Evolutionary conservation across 805 yeast species (phyloP), one percentile per base, ranked within the genome.

Genomic region (Candida sakaeoensis): DNA sequence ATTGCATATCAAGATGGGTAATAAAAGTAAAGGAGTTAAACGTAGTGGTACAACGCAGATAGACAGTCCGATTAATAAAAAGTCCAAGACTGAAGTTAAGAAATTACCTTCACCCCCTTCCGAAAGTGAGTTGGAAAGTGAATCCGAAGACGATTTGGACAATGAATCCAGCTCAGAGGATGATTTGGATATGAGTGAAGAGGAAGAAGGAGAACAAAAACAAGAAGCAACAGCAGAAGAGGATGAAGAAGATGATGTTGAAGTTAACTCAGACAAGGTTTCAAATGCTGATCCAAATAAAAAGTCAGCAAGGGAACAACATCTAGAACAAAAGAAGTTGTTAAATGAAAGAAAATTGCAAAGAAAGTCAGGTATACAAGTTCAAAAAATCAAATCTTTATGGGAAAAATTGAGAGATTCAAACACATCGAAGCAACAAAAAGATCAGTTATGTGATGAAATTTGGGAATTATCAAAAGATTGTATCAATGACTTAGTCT

Each of bases 381-480:
- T 91, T 37, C 88, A 86, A 60, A 76, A 79, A 49, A 88, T 91
- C 63, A 91, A 91, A 61, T 70, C 75, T 23, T 59, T 91, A 31
- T 91, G 99, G 99, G 98, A 90, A 69, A 80, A 77, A 60, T 70
- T 91, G 53, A 79, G 98, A 63, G 91, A 85, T 24, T 86, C 85
- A 53, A 81, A 90, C 17, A 70, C 89, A 40, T 85, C 95, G 35
- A 81, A 84, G 50, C 80, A 74, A 43, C 74, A 80, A 12, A 79
- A 96, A 60, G 83, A 82, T 47, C 82, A 83, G 61, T 69, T 89
- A 38, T 79, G 90, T 51, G 74, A 83, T 52, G 91, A 90, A 63
- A 80, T 86, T 33, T 90, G 96, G 96, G 81, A 74, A 17, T 72
- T 87, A 45, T 71, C 95, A 37, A 78, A 84, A 53, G 88, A 83